Conservation (phyloP, 495 filamentous ascomycete genomes). For the Talaromyces trachyspermus region DNA sequence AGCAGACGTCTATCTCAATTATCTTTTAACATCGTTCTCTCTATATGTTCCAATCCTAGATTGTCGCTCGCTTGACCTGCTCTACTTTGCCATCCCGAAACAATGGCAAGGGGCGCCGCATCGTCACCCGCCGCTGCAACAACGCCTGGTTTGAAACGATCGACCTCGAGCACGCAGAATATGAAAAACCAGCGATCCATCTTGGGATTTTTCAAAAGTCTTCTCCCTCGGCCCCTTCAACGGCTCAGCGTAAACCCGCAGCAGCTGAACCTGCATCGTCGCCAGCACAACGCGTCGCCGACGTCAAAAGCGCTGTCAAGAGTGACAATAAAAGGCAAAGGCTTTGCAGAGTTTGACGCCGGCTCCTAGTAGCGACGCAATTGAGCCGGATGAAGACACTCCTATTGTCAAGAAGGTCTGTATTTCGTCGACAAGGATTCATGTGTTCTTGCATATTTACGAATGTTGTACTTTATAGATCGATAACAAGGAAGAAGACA, state of each 20-base stretch:
- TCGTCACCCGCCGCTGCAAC: constrained; percentile 31
- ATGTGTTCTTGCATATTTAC: constrained; percentile 4
- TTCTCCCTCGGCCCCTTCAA: constrained; percentile 35
- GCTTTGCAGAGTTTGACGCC: constrained; percentile 51
- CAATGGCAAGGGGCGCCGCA: constrained; percentile 15
- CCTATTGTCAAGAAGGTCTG: constrained; percentile 18
- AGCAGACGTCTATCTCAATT: neutral
- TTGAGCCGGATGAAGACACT: constrained; percentile 31
- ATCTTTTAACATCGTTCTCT: neutral
- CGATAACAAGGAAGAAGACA: constrained; percentile 8
- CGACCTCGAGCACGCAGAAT: constrained; percentile 40
- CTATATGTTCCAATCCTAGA: neutral
- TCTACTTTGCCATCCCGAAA: neutral
- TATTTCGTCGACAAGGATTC: constrained; percentile 6
- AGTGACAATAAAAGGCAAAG: no score
- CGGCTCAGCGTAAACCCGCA: constrained; percentile 11
- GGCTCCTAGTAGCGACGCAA: constrained; percentile 71
- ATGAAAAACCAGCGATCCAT: constrained; percentile 74
- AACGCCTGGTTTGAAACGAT: constrained; percentile 37
- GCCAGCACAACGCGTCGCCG: constrained; percentile 31
- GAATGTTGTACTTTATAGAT: neutral
- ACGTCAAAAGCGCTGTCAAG: constrained; percentile 3
- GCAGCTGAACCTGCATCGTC: constrained; percentile 31
- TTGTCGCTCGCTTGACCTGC: neutral
- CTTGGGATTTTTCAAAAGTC: constrained; percentile 80